phyloP scores from a whole-genome alignment of 129 eudicot genomes.

The Pittosporum tobira region DNA sequence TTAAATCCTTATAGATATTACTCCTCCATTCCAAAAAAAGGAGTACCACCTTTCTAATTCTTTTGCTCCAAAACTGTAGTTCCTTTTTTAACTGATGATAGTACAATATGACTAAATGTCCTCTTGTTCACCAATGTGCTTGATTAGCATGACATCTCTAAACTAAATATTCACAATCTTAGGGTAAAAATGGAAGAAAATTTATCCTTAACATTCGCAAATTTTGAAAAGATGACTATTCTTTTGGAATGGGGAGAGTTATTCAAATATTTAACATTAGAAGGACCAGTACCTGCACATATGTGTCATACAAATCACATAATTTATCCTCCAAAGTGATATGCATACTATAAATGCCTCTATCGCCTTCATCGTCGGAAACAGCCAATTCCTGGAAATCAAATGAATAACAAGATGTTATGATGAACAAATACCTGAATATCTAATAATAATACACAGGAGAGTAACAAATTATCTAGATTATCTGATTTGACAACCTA shows the following conservation, averaged over 20 bases:
- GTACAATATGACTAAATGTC: too few relatives aligned
- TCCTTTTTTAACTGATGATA: too few relatives aligned
- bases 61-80: too few relatives aligned
- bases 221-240: too few relatives aligned
- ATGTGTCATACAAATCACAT: slow-evolving; percentile 4
- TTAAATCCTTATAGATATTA: background rate
- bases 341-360: background rate
- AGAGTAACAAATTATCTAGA: background rate
- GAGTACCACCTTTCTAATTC: too few relatives aligned
- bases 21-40: too few relatives aligned
- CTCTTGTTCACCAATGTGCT: too few relatives aligned
- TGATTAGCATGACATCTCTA: too few relatives aligned
- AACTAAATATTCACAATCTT: too few relatives aligned
- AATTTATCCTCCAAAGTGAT: slow-evolving; percentile 2
- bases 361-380: background rate
- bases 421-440: background rate
- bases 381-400: background rate
- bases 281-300: background rate
- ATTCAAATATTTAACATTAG: background rate
- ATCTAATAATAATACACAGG: background rate
- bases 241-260: too few relatives aligned
- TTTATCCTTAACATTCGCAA: too few relatives aligned
- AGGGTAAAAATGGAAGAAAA: too few relatives aligned
- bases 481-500: background rate
- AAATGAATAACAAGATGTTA: background rate